Evolutionary conservation across 140 eudicot species (phyloP), one percentile per base, ranked within the genome.

Genomic region (Stevia rebaudiana): DNA sequence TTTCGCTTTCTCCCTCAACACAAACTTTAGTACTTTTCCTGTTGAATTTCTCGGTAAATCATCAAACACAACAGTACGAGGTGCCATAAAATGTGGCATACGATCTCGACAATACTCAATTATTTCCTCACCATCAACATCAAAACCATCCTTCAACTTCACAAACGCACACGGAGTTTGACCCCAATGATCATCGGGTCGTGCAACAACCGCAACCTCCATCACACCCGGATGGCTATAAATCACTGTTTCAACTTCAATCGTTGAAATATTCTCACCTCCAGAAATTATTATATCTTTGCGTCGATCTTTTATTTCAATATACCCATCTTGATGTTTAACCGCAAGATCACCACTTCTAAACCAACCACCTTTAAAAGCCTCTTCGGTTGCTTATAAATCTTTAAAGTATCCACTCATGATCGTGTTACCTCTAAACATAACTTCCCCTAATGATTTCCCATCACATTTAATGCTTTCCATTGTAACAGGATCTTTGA

Each of bases 121-220:
- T 4, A 25, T 13, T 0, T 53, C 61, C 2, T 25, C 39, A 24
- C 5, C 61, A 13, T 53, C 59, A 52, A 52, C 36, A 2, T 1
- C 16, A 23, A 52, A 17, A 12, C 59, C 59, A 10, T 52, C 59
- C 36, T 52, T 52, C 18, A 52, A 23, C 18, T 52, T 52, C 19
- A 52, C 59, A 52, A 52, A 52, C 2, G 36, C 59, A 23, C 59
- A 52, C 2, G 59, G 59, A 23, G 36, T 52, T 5, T 52, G 18
- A 52, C 59, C 59, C 59, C 59, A 52, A 23, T 52, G 13, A 11
- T 52, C 59, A 52, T 52, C 59, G 8, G 59, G 59, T 3, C 59
- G 19, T 4, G 36, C 59, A 35, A 52, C 59, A 4, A 52, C 59
- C 0, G 36, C 59, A 11, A 23, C 59, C 11, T 52, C 59, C 0